phyloP scores from a whole-genome alignment of 2,329 filamentous ascomycete species.

The Hymenoscyphus infarciens region DNA sequence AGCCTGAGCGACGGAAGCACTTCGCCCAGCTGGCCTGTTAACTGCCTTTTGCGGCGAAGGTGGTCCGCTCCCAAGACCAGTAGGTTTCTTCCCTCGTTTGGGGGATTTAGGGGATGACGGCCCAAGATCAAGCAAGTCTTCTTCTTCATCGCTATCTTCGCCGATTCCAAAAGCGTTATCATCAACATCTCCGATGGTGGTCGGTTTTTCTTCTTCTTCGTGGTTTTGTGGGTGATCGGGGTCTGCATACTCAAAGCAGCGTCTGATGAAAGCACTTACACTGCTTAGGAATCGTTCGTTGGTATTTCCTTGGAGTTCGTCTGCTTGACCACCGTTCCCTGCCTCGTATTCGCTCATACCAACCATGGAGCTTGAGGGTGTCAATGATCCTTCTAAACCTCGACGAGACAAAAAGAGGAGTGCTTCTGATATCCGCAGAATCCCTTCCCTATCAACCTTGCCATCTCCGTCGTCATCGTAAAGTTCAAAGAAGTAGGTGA shows the following conservation, averaged over 20 bases:
- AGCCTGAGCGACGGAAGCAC: slow-evolving; percentile 61
- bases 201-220: slow-evolving; percentile 36
- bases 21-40: slow-evolving; percentile 23
- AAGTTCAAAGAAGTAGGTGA: slow-evolving; percentile 95
- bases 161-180: slow-evolving; percentile 69
- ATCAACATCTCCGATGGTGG: slow-evolving; percentile 31
- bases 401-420: slow-evolving; percentile 87
- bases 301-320: slow-evolving; percentile 51
- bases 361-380: slow-evolving; percentile 57
- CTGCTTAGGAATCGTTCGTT: slow-evolving; percentile 90
- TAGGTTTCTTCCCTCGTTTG: slow-evolving; percentile 36
- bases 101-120: slow-evolving; percentile 36
- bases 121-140: slow-evolving; percentile 57
- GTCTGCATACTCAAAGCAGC: slow-evolving; percentile 97
- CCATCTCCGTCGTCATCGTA: slow-evolving; percentile 93
- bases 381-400: slow-evolving; percentile 73
- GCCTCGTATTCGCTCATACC: slow-evolving; percentile 46
- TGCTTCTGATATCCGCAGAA: slow-evolving; percentile 89
- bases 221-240: slow-evolving; percentile 73
- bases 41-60: slow-evolving; percentile 15
- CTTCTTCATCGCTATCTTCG: slow-evolving; percentile 60
- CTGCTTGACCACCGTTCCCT: slow-evolving; percentile 33
- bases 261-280: slow-evolving; percentile 90
- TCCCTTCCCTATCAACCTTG: slow-evolving; percentile 90
- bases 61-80: slow-evolving; percentile 25